Conservation (phyloP, 805 yeast species). For the Priceomyces haplophilus region DNA sequence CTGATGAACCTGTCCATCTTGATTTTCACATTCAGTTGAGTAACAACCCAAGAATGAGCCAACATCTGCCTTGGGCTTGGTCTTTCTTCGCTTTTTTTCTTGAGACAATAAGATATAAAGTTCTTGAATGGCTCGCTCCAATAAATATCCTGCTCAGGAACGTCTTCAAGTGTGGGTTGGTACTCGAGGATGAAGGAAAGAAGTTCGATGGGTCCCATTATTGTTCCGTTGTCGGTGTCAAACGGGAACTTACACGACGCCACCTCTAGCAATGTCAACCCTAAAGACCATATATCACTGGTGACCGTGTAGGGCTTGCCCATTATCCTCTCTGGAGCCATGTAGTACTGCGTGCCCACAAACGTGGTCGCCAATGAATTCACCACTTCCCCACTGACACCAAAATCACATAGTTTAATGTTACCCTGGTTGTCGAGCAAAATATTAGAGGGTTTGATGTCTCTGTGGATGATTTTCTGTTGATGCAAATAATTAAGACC, state of each 20-base stretch:
- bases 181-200: conserved; percentile 76
- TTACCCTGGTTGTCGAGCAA: conserved; percentile 71
- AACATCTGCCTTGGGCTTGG: conserved; percentile 95
- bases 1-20: conserved; percentile 83
- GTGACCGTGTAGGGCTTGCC: conserved; percentile 95
- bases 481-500: conserved; percentile 89
- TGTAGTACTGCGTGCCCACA: conserved; percentile 95
- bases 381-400: conserved; percentile 96
- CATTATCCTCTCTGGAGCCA: conserved; percentile 98
- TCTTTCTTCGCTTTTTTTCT: conserved; percentile 72
- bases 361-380: conserved; percentile 93
- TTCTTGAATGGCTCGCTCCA: conserved; percentile 86
- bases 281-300: conserved; percentile 95
- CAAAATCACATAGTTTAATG: conserved; percentile 93
- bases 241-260: conserved; percentile 92
- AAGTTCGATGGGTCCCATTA: conserved; percentile 73
- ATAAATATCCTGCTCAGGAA: conserved; percentile 65
- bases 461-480: conserved; percentile 87
- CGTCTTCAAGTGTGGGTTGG: conserved; percentile 77
- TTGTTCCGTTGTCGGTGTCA: conserved; percentile 27
- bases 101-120: conserved; percentile 76
- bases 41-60: conserved; percentile 87
- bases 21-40: conserved; percentile 69
- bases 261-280: conserved; percentile 77
- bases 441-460: conserved; percentile 94